Base-by-base conservation (phyloP, 1,284 basidiomycete genomes). In the Ustilago lituana region DNA sequence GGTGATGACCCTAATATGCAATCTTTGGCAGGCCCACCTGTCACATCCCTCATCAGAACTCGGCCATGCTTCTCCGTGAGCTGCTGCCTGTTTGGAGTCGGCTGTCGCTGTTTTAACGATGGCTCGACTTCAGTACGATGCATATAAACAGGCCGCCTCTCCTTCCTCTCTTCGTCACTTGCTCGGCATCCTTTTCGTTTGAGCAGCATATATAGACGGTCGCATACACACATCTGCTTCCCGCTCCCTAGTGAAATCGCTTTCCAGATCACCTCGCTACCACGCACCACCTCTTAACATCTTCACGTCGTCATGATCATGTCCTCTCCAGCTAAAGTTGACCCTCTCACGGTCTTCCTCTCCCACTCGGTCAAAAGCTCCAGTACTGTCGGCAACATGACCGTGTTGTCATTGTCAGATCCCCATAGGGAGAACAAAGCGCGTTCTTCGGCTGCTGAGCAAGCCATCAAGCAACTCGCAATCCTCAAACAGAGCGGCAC, bases 31-130 rank as follows among this genome's bases (percentile, higher is more conserved):
- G n/a, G n/a, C n/a, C n/a, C 38, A 54, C 40, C 50, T 54, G 58
- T 61, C 58, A 61, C 29, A 45, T 24, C 46, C 44, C 58, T 61
- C 40, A 44, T 61, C 58, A 61, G 10, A 4, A 37, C 17, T 8
- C 17, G 20, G 33, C 26, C 40, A 26, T 43, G 6, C 40, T 43
- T 29, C 26, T 24, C 40, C 26, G 40, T 20, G 11, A 3, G 11
- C 20, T 10, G 24, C 35, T n/a, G n/a, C n/a, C n/a, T n/a, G n/a
- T n/a, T n/a, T 47, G 33, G 19, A 36, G 32, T 26, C 23, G 20
- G 22, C 14, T 10, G 15, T 43, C 41, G 41, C n/a, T n/a, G n/a
- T n/a, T n/a, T 14, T n/a, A 36, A 5, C 24, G 22, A n/a, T 40
- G 22, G 38, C 22, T 31, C 44, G 44, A 35, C 44, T 24, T 27